A percentile compares a stretch with the other conserved stretches of the same genome.
Evolutionary conservation across 305 asterid genomes (phyloP).

Genomic region (Solanum hybrid): DNA sequence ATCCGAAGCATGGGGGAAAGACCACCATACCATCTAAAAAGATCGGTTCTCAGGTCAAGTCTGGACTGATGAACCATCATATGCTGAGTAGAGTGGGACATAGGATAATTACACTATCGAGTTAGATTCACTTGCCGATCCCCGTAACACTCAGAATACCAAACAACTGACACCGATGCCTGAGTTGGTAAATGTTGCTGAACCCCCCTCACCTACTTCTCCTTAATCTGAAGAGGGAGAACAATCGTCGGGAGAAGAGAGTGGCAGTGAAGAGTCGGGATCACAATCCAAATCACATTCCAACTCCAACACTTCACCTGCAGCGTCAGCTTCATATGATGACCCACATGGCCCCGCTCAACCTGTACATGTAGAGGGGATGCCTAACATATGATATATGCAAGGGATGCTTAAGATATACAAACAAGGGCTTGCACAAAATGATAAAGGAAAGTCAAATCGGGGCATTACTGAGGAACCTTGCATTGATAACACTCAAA

Average conservation of each 20-base stretch:
- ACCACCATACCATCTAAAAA: background rate
- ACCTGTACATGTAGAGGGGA: background rate
- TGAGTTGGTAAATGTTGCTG: background rate
- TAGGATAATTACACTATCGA: background rate
- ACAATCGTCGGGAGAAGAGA: background rate
- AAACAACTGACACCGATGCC: background rate
- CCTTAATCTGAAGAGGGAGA: background rate
- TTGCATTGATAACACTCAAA: background rate
- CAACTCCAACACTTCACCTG: background rate
- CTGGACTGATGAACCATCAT: background rate
- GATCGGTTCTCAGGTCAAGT: background rate
- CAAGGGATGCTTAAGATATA: background rate
- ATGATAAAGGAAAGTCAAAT: background rate
- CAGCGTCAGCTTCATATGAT: background rate
- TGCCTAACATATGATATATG: background rate
- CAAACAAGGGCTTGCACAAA: background rate
- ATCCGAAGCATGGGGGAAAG: background rate
- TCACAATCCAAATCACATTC: background rate
- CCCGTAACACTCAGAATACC: background rate
- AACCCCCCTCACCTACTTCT: background rate
- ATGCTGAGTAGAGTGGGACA: background rate
- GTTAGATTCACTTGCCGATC: background rate
- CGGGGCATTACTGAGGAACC: background rate
- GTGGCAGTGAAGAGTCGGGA: background rate
- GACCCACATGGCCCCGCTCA: background rate